Conservation (phyloP, 2,329 filamentous ascomycete species). For the Exophiala bonariae region DNA sequence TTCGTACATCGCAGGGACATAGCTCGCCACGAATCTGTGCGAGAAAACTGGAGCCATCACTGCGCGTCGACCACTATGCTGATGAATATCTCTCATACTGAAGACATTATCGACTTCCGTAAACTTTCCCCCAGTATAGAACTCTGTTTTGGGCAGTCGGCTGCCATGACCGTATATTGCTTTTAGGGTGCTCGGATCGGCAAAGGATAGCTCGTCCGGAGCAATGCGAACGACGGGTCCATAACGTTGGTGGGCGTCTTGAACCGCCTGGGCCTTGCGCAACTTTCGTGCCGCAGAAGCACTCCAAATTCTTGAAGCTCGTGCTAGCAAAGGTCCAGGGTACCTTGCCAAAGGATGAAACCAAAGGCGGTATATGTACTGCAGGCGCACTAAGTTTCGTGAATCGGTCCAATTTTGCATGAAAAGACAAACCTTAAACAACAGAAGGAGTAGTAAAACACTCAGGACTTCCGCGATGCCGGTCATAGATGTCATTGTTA, state of each 20-base stretch:
- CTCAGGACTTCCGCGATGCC: too few relatives aligned
- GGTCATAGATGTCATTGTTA: too few relatives aligned
- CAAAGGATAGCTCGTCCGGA: slow-evolving; percentile 32
- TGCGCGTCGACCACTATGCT: neutral
- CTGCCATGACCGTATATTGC: slow-evolving; percentile 25
- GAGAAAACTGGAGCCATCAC: neutral
- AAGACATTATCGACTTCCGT: neutral
- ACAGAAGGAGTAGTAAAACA: too few relatives aligned
- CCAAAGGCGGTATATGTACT: neutral
- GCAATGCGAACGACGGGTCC: slow-evolving; percentile 35
- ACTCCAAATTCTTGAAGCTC: neutral
- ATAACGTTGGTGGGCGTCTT: slow-evolving; percentile 25
- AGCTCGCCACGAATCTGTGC: neutral
- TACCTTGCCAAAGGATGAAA: neutral
- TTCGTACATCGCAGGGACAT: neutral
- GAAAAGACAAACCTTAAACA: too few relatives aligned
- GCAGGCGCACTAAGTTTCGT: too few relatives aligned
- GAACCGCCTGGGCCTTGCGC: neutral
- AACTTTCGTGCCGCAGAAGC: neutral
- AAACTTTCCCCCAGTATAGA: neutral
- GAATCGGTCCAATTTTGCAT: too few relatives aligned
- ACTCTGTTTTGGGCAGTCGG: neutral
- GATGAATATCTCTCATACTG: neutral
- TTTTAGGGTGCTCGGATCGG: slow-evolving; percentile 28
- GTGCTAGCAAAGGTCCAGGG: neutral